These are phyloP conservation scores for Kuraishia molischiana DNA, from an alignment of 805 yeast genomes.

Conservation along the genomic window DNA sequence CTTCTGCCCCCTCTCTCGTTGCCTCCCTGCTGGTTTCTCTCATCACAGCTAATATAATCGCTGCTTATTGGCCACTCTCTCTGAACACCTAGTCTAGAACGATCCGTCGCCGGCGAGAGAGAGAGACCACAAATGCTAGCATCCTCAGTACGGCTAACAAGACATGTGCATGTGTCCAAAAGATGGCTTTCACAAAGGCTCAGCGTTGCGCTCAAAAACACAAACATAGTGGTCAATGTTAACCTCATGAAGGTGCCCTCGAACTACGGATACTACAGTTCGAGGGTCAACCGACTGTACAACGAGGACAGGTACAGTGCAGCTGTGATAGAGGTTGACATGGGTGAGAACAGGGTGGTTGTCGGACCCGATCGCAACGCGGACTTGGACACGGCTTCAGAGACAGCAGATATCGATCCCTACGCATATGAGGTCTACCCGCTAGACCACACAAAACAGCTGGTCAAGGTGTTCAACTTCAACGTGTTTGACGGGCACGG, in stretches of 20 bases:
- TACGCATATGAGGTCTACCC: not conserved
- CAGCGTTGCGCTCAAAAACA: constrained; percentile 12
- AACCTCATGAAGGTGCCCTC: constrained; percentile 57
- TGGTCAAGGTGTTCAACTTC: constrained; percentile 47
- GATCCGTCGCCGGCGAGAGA: no score
- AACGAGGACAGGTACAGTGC: constrained; percentile 82
- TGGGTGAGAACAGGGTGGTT: constrained; percentile 4
- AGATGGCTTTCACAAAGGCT: constrained; percentile 18
- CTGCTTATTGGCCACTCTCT: no score
- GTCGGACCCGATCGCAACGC: constrained; percentile 1
- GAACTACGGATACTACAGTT: constrained; percentile 69
- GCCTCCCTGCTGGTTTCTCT: no score
- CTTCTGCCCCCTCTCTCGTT: no score
- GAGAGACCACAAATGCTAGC: no score
- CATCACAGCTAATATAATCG: no score
- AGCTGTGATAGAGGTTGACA: constrained; percentile 22
- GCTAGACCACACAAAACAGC: not conserved
- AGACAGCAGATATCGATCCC: constrained; percentile 1
- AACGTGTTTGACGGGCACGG: constrained; percentile 95
- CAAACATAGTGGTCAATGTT: constrained; percentile 30
- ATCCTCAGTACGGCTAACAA: no score
- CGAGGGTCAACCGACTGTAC: constrained; percentile 63
- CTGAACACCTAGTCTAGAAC: no score
- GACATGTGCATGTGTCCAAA: no score
- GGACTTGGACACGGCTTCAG: not conserved